Conservation (phyloP, 78 protist species). For the Tieghemostelium lacteum region DNA sequence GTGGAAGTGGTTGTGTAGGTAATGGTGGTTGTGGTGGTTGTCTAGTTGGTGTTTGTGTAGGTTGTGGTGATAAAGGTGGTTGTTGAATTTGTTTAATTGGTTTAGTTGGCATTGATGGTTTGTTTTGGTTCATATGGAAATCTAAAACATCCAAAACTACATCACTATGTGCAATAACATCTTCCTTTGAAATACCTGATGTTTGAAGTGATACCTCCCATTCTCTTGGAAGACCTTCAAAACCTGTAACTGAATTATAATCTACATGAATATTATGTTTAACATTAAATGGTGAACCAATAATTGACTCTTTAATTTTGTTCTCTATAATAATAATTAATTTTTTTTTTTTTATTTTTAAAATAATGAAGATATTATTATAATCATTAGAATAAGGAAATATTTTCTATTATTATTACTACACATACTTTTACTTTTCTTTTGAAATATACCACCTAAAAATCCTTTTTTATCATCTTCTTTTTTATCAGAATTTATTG, state of each 20-base stretch:
- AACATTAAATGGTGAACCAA: slow-evolving; percentile 86
- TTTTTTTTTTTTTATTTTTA: slow-evolving; percentile 2
- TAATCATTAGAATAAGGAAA: not conserved
- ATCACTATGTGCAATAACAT: slow-evolving; percentile 72
- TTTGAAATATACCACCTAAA: not conserved
- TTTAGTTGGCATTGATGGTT: slow-evolving; percentile 13
- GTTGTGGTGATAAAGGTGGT: not conserved
- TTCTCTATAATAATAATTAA: not conserved
- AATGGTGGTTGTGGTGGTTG: slow-evolving; percentile 15
- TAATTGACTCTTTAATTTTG: slow-evolving; percentile 28
- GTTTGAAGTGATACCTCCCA: slow-evolving; percentile 80
- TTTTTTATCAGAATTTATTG: not conserved
- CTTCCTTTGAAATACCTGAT: slow-evolving; percentile 76
- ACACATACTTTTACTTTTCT: slow-evolving; percentile 53
- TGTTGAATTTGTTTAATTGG: not conserved
- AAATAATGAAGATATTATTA: not conserved
- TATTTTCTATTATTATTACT: not conserved
- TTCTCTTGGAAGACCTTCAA: slow-evolving; percentile 85
- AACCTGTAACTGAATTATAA: slow-evolving; percentile 82
- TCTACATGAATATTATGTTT: slow-evolving; percentile 87
- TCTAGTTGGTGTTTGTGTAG: not conserved
- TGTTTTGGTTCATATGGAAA: slow-evolving; percentile 69
- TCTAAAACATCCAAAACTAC: slow-evolving; percentile 79
- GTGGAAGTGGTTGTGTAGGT: slow-evolving; percentile 25
- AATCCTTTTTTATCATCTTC: slow-evolving; percentile 56